Evolutionary conservation across 2,329 filamentous ascomycete genomes (phyloP), one percentile per base, ranked within the genome.

Genomic region (Neopestalotiopsis clavispora): DNA sequence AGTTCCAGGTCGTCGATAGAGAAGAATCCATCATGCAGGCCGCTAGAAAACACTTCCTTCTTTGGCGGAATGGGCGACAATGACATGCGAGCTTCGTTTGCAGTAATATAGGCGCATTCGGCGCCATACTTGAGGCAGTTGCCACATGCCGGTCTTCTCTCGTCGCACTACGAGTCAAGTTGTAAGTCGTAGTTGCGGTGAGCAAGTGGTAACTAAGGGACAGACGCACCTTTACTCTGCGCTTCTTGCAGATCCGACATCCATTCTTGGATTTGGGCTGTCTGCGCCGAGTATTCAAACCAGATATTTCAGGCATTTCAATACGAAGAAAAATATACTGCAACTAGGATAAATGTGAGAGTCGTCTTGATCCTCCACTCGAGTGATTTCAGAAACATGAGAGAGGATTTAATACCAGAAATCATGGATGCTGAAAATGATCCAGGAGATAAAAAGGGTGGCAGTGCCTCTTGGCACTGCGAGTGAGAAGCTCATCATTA

Each of bases 1-100:
- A 83, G 74, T 66, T 83, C 81, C 17, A 83, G 71, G 62, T 82
- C 80, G 12, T 42, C n/a, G 10, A 57, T 38, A 2, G 49, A 56
- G 17, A 66, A 57, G 12, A 23, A 23, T 23, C 23, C 63, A 57
- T 34, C 17, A 28, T 38, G 4, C 23, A 23, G 34, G 10, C 10
- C 34, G 34, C 6, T 2, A 5, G 6, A 38, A 10, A 38, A 2
- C 6, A 7, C 14, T 23, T 23, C 49, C 12, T 32, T 2, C 9
- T 20, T 9, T 13, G 9, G 4, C 5, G 28, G 23, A 7, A 28
- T 56, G 1, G 49, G 45, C 28, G 34, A 34, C 3, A 40, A 5
- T 32, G 30, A 52, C 2, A 13, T 52, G 13, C 23, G 32, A 6
- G 12, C n/a, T 5, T 28, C n/a, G 30, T 12, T 42, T 4, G 4